phyloP scores from a whole-genome alignment of 148 eudicot species.

The Persicaria maculosa region DNA sequence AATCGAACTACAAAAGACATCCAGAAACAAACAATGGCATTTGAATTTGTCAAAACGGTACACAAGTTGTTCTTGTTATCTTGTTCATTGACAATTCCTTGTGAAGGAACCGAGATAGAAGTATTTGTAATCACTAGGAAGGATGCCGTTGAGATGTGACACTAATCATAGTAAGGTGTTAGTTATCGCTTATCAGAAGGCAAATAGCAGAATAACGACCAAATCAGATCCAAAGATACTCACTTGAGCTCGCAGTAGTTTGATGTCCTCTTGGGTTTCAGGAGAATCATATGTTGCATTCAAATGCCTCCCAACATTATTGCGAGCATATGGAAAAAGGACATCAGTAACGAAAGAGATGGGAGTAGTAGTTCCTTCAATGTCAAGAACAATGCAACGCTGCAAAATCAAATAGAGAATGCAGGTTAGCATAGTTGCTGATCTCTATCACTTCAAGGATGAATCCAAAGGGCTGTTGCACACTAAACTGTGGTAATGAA shows the following conservation, averaged over 20 bases:
- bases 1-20: too few relatives aligned
- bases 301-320: slow-evolving; percentile 82
- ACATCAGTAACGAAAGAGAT: slow-evolving; percentile 90
- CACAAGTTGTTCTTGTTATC: background rate
- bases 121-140: too few relatives aligned
- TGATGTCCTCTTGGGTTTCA: slow-evolving; percentile 88
- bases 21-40: background rate
- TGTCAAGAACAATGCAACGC: slow-evolving; percentile 95
- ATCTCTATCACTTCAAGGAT: background rate
- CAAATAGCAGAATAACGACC: background rate
- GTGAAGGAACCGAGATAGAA: too few relatives aligned
- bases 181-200: background rate
- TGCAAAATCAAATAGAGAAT: slow-evolving; percentile 26
- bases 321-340: slow-evolving; percentile 91
- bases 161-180: too few relatives aligned
- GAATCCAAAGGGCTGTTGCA: background rate
- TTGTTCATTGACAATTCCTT: background rate
- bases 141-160: too few relatives aligned
- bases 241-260: slow-evolving; percentile 74
- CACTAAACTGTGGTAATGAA: background rate
- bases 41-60: background rate
- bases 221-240: slow-evolving; percentile 13
- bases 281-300: slow-evolving; percentile 64
- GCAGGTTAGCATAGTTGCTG: slow-evolving; percentile 10
- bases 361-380: slow-evolving; percentile 99